A percentile compares a stretch with the other conserved stretches of the same genome.
Evolutionary conservation across 768 basidiomycete genomes (phyloP).

Genomic region (Sarcodon sp.): DNA sequence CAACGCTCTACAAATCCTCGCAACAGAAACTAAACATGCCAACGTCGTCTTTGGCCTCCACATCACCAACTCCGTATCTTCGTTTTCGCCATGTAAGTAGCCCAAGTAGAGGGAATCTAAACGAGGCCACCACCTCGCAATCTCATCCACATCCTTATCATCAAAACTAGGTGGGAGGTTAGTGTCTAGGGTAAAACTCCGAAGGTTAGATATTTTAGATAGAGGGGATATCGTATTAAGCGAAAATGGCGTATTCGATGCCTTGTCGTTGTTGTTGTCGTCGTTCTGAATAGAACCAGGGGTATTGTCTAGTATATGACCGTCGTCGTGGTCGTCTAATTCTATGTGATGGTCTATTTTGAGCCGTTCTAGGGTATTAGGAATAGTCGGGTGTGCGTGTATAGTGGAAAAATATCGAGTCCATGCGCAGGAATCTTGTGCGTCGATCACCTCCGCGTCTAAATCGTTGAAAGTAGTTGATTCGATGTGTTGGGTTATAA

Average conservation of each 20-base stretch:
- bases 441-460: neutral
- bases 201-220: neutral
- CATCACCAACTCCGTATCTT: neutral
- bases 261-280: neutral
- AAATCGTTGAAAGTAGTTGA: neutral
- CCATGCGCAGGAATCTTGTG: neutral
- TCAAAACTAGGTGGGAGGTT: neutral
- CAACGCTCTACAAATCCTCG: neutral
- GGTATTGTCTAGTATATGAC: too few species aligned
- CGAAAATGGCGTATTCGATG: neutral
- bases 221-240: neutral
- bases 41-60: neutral
- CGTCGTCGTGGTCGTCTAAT: neutral
- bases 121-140: neutral
- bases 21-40: neutral
- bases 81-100: neutral
- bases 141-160: neutral
- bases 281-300: too few species aligned
- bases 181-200: neutral
- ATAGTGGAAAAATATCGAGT: neutral
- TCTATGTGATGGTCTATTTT: neutral
- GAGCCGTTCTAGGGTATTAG: neutral
- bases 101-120: neutral
- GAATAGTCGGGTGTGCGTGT: neutral
- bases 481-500: neutral